phyloP scores from a whole-genome alignment of 1,139 yeast species.

The Hanseniaspora uvarum region DNA sequence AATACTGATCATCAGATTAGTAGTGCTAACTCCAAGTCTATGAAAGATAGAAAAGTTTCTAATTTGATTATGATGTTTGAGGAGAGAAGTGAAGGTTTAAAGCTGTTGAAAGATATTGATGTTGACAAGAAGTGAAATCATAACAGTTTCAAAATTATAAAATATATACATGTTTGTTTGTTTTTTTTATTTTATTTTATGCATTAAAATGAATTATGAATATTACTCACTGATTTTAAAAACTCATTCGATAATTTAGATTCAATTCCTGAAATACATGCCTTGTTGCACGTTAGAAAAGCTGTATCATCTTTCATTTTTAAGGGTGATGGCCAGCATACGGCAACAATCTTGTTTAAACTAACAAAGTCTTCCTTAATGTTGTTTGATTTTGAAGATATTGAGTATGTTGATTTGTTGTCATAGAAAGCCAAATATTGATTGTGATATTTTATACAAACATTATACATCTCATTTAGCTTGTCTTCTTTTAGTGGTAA shows the following conservation, averaged over 20 bases:
- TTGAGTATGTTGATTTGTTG: background rate
- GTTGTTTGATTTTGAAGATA: too few relatives aligned
- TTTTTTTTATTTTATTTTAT: background rate
- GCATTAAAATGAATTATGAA: background rate
- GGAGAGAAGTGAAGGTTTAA: constrained; percentile 46
- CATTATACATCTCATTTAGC: background rate
- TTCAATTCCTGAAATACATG: background rate
- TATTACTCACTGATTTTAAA: background rate
- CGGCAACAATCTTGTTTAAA: background rate
- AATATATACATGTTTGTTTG: background rate
- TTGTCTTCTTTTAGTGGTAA: background rate
- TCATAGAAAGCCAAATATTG: background rate
- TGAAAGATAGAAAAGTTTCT: constrained; percentile 41
- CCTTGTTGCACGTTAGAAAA: background rate
- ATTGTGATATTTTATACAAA: constrained; percentile 3
- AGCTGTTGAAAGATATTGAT: constrained; percentile 35
- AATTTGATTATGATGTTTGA: constrained; percentile 48
- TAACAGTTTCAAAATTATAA: background rate
- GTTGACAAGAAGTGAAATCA: background rate
- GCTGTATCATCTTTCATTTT: background rate
- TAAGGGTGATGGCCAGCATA: background rate
- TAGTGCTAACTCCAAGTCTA: constrained; percentile 32
- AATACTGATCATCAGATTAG: constrained; percentile 29
- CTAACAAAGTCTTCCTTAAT: background rate
- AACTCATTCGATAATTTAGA: background rate